phyloP scores from a whole-genome alignment of 2,329 filamentous ascomycete genomes.

The Sporothrix euskadiensis region DNA sequence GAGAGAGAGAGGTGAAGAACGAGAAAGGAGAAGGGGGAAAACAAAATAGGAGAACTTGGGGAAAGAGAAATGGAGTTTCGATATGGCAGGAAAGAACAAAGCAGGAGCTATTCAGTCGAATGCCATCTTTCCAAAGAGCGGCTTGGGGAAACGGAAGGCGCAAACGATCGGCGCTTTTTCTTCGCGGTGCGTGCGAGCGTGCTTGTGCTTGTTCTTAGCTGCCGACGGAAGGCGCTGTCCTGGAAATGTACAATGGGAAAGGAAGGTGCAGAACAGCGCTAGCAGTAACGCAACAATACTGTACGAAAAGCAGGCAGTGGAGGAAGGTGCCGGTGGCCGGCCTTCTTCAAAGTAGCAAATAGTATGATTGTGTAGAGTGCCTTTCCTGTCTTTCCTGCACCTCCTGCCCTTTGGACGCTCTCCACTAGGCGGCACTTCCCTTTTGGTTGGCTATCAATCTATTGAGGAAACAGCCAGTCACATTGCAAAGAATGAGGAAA shows the following conservation, averaged over 20 bases:
- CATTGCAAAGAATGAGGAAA: not conserved
- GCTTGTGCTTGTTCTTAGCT: conserved; percentile 16
- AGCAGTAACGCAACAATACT: not conserved
- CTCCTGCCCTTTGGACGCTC: not conserved
- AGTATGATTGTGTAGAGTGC: too few relatives aligned
- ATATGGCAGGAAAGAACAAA: not conserved
- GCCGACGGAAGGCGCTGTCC: conserved; percentile 2
- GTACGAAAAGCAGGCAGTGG: not conserved
- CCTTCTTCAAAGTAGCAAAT: not conserved
- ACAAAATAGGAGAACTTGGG: not conserved
- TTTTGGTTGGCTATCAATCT: not conserved
- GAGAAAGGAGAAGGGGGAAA: not conserved
- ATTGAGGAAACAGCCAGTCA: conserved; percentile 3
- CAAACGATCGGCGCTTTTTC: conserved; percentile 14
- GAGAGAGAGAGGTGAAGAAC: not conserved
- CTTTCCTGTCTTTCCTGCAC: not conserved
- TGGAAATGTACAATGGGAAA: not conserved
- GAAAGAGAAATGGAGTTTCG: not conserved
- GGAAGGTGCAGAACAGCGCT: not conserved
- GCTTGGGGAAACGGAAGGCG: not conserved
- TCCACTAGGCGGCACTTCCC: conserved; percentile 2
- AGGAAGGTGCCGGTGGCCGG: conserved; percentile 1
- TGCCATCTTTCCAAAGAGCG: not conserved
- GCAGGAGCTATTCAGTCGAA: conserved; percentile 1
- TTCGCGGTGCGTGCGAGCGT: not conserved